Evolutionary conservation across 148 eudicot species (phyloP).

Genomic region (Oxyria digyna): DNA sequence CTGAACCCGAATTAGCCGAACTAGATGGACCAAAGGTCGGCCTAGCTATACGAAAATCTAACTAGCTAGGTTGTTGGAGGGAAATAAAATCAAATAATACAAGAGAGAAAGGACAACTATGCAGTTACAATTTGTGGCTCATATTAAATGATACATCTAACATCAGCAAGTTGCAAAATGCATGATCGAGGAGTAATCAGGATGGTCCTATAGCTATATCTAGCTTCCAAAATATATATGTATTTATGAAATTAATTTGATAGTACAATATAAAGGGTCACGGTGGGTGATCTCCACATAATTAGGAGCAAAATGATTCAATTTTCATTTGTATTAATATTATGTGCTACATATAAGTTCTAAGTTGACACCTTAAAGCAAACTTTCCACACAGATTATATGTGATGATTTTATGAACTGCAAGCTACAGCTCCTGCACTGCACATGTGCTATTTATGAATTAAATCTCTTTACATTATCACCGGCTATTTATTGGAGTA

Average conservation of each 20-base stretch:
- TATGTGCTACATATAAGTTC: slow-evolving; percentile 3
- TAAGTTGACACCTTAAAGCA: neutral
- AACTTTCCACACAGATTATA: neutral
- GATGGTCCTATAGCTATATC: neutral
- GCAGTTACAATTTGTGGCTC: slow-evolving; percentile 2
- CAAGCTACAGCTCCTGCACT: neutral
- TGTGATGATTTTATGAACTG: neutral
- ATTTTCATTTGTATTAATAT: neutral
- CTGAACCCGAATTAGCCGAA: neutral
- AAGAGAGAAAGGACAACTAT: neutral
- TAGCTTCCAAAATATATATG: neutral
- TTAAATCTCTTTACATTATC: neutral
- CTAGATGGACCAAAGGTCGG: neutral
- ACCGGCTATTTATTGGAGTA: neutral
- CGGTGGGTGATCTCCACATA: neutral
- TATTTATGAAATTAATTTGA: neutral
- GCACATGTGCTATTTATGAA: neutral
- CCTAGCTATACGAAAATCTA: neutral
- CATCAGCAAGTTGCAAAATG: neutral
- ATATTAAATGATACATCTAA: neutral
- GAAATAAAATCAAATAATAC: neutral
- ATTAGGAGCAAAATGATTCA: neutral
- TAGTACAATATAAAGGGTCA: neutral
- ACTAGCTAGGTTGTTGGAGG: slow-evolving; percentile 4
- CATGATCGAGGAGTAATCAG: neutral